Conservation (phyloP, 2,329 filamentous ascomycete genomes). For the Ilyonectria robusta region DNA sequence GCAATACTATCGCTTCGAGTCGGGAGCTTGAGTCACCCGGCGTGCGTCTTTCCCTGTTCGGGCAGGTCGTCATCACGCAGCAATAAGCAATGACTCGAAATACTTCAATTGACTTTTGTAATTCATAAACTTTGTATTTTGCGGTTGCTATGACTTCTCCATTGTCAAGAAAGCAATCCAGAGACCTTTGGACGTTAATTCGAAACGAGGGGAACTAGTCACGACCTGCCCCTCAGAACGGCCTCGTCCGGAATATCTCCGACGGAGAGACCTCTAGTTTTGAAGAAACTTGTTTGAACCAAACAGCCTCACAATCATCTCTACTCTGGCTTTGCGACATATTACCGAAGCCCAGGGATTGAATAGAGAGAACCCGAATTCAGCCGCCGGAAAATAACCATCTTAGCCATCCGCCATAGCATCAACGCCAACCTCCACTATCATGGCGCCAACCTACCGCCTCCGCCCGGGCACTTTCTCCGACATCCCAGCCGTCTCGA, state of each 20-base stretch:
- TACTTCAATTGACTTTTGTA: neutral
- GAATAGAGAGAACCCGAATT: neutral
- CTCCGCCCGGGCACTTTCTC: constrained; percentile 51
- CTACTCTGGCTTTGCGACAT: too few relatives aligned
- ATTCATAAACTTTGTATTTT: neutral
- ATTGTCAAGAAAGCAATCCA: neutral
- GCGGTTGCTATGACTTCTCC: neutral
- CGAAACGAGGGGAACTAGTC: too few relatives aligned
- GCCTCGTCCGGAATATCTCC: too few relatives aligned
- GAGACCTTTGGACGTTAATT: too few relatives aligned
- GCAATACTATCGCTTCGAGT: neutral
- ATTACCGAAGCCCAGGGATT: too few relatives aligned
- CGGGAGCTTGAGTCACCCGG: neutral
- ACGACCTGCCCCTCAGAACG: too few relatives aligned
- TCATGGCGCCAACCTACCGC: constrained; percentile 39
- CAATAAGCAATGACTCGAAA: neutral
- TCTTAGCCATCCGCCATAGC: neutral
- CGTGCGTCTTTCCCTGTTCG: neutral
- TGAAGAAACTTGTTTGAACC: too few relatives aligned
- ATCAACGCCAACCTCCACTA: neutral
- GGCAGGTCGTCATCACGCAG: neutral
- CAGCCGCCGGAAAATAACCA: neutral
- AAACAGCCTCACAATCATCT: too few relatives aligned
- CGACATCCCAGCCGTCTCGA: constrained; percentile 47
- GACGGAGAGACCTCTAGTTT: too few relatives aligned